Conservation (phyloP, 2,329 filamentous ascomycete species). For the Colletotrichum sublineola region DNA sequence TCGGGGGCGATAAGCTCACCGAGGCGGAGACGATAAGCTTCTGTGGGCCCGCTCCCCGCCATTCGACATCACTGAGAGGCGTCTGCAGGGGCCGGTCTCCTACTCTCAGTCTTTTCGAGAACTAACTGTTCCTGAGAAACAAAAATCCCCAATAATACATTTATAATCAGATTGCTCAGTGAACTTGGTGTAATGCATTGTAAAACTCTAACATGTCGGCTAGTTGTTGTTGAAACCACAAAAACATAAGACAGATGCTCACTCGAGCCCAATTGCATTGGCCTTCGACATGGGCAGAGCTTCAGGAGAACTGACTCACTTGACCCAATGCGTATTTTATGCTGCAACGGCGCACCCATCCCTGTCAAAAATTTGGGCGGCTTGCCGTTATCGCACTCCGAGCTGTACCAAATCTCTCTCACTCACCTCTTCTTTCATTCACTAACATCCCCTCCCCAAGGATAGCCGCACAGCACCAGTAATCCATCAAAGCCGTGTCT, state of each 20-base stretch:
- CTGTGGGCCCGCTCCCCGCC: constrained; percentile 33
- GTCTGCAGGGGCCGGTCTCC: constrained; percentile 3
- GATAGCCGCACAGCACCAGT: constrained; percentile 10
- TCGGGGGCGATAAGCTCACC: constrained; percentile 43
- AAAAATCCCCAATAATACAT: neutral
- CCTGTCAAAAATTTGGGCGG: constrained; percentile 29
- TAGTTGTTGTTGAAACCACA: neutral
- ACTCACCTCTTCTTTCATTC: constrained; percentile 7
- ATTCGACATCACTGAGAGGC: constrained; percentile 21
- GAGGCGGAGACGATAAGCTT: constrained; percentile 38
- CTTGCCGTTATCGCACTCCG: constrained; percentile 36
- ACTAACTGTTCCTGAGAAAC: neutral
- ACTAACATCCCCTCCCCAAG: constrained; percentile 27
- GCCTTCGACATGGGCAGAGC: neutral
- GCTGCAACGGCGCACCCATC: constrained; percentile 15
- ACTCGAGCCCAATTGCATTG: neutral
- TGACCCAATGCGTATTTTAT: constrained; percentile 18
- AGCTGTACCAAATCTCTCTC: constrained; percentile 31
- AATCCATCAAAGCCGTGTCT: constrained; percentile 13
- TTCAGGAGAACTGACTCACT: constrained; percentile 1
- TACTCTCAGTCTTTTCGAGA: neutral
- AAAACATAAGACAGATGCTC: neutral
- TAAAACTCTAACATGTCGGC: neutral
- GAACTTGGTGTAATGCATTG: neutral
- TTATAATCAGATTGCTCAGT: neutral